Evolutionary conservation across 2,329 filamentous ascomycete genomes (phyloP), one percentile per base, ranked within the genome.

Genomic region (Chaetomium strumarium): DNA sequence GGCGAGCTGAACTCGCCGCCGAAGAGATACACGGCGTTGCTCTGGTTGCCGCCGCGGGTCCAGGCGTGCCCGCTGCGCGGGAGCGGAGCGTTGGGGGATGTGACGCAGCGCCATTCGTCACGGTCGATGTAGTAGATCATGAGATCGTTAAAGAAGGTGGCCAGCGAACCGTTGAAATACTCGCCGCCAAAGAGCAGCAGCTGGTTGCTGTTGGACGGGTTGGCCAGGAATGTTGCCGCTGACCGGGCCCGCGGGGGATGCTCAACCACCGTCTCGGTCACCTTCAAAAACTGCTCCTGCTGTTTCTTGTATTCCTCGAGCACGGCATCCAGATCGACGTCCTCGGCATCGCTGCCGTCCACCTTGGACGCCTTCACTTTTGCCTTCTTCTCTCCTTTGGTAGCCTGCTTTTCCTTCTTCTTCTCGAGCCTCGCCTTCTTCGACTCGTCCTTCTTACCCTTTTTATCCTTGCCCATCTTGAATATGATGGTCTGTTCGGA

Each of bases 1-100:
- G 93, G 93, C 29, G 86, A 92, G 53, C 88, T 95, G 69, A 99
- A 99, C 71, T 99, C 93, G 56, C 92, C 93, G 58, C 93, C 93
- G 65, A 97, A 97, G 14, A 99, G 74, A 68, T 95, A 99, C 48
- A 97, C 81, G 33, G 87, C 84, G 57, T 86, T 87, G 14, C 85
- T 81, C 55, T 75, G 76, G 69, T 96, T 96, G 44, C 87, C 88
- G 52, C 88, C 90, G 53, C 90, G 81, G 63, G 89, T 95, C 90
- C 91, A 96, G 14, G 93, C 92, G 77, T 97, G 93, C 2, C 93
- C 93, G 55, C 86, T 92, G 55, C 93, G 79, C 12, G 93, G 93
- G 34, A 97, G 76, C 1, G 93, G 93, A 12, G 87, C 87, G 68
- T 99, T 99, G 4, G 91, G 91, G 57, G 85, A 90, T 1, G 89